Evolutionary conservation across 345 rosid genomes (phyloP), one percentile per base, ranked within the genome.

Genomic region (Hypericum perforatum): DNA sequence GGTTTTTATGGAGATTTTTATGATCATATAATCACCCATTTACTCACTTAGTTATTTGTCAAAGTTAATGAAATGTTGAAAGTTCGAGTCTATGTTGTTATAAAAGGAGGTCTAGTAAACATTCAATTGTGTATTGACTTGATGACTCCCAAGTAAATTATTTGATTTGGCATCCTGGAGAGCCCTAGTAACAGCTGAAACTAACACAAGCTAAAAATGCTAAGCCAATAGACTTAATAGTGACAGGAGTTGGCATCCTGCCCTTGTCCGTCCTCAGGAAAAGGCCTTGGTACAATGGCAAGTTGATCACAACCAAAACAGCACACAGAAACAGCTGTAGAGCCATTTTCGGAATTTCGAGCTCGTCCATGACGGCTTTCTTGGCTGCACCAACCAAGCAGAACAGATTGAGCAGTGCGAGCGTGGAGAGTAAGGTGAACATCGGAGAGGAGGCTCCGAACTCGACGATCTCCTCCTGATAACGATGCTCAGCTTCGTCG

Each of bases 391-490:
- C 67, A 12, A 63, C 32, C 0, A 73, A 62, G 64, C 82, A 72
- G 22, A 75, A 57, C 41, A 82, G 41, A 59, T 91, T 74, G 52
- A 84, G 61, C 68, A 77, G 11, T 3, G 87, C 94, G 12, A 86
- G 52, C 7, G 85, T 76, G 43, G 90, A 76, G 9, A 91, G 56
- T 45, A 79, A 10, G 12, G 67, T 60, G 48, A 85, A 72, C 88
- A 79, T 82, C 0, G 79, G 72, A n/a, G 92, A 78, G 7, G 79
- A 52, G 11, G 65, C 77, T 66, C 96, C 89, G 10, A 91, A 82
- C 56, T 91, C 95, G 78, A 87, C 76, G 11, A 59, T 63, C 74
- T 82, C 92, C 49, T 76, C 51, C 43, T 72, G 39, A 43, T 82
- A 81, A 43, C 95, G 65, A 29, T 49, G 29, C 1, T 60, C 41